Percentiles rank a stretch among this genome's conserved stretches.
phyloP scores from a whole-genome alignment of 306 rosid species.

The Ochetophila trinervis region DNA sequence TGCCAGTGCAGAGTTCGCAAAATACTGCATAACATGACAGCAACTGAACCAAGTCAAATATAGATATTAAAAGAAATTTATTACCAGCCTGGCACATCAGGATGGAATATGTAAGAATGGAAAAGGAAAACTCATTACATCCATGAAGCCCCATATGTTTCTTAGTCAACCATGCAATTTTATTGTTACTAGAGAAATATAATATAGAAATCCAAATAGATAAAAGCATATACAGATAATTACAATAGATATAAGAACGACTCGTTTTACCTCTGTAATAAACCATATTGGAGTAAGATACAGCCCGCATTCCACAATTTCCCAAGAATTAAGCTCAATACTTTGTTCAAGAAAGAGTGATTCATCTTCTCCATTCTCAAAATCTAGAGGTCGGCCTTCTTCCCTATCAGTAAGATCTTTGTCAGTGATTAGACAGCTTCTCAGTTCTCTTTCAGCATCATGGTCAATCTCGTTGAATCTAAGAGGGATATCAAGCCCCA shows the following conservation, averaged over 20 bases:
- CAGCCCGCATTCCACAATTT: conserved; percentile 51
- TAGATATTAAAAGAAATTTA: neutral
- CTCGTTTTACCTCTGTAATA: conserved; percentile 56
- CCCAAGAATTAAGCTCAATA: conserved; percentile 41
- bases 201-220: neutral
- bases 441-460: conserved; percentile 17
- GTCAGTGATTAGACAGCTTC: conserved; percentile 36
- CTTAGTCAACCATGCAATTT: neutral
- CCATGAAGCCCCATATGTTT: neutral
- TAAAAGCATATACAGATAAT: neutral
- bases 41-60: neutral
- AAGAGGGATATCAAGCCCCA: conserved; percentile 32
- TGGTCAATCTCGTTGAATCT: conserved; percentile 28
- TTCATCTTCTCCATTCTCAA: conserved; percentile 33
- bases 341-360: conserved; percentile 30
- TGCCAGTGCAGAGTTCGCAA: conserved; percentile 64
- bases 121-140: neutral
- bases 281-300: conserved; percentile 71
- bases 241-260: neutral
- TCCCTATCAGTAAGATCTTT: conserved; percentile 42
- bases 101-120: neutral
- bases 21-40: conserved; percentile 46
- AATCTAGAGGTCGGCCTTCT: conserved; percentile 42
- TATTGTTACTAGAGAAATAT: neutral
- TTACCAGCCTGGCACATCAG: conserved; percentile 1